phyloP scores from a whole-genome alignment of 1,284 basidiomycete species.

The Trichosporon ovoides region DNA sequence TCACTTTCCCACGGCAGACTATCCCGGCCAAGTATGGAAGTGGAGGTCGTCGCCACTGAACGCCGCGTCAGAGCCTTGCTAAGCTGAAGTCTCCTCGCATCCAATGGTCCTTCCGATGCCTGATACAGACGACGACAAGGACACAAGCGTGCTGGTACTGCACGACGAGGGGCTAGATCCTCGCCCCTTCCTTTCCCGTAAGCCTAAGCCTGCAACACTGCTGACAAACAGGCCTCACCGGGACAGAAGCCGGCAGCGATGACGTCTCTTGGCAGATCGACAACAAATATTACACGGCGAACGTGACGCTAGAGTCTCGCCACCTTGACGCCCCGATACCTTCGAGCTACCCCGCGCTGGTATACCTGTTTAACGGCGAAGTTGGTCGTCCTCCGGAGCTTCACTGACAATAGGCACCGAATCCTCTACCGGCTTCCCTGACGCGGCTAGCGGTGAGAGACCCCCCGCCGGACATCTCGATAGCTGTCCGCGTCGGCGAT shows the following conservation, averaged over 20 bases:
- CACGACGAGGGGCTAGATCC: not conserved
- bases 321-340: slow-evolving; percentile 42
- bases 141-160: not conserved
- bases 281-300: slow-evolving; percentile 79
- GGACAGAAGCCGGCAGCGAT: not conserved
- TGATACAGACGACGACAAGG: not conserved
- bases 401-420: slow-evolving; percentile 20
- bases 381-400: not conserved
- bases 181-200: not conserved
- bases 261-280: slow-evolving; percentile 66
- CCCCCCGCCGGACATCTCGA: slow-evolving; percentile 36
- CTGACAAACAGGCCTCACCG: not conserved
- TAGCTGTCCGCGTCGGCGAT: slow-evolving; percentile 24
- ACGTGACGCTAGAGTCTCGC: slow-evolving; percentile 62
- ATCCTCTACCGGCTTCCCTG: slow-evolving; percentile 25
- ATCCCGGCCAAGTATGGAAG: too few relatives aligned
- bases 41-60: too few relatives aligned
- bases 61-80: too few relatives aligned
- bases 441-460: slow-evolving; percentile 26
- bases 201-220: not conserved
- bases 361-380: slow-evolving; percentile 24
- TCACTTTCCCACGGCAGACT: too few relatives aligned
- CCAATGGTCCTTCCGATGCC: too few relatives aligned
- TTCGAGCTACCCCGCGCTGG: slow-evolving; percentile 16
- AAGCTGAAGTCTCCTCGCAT: too few relatives aligned